These are phyloP conservation scores for Fusarium anthophilum DNA, from an alignment of 2,329 filamentous ascomycete genomes.

Conservation along the genomic window DNA sequence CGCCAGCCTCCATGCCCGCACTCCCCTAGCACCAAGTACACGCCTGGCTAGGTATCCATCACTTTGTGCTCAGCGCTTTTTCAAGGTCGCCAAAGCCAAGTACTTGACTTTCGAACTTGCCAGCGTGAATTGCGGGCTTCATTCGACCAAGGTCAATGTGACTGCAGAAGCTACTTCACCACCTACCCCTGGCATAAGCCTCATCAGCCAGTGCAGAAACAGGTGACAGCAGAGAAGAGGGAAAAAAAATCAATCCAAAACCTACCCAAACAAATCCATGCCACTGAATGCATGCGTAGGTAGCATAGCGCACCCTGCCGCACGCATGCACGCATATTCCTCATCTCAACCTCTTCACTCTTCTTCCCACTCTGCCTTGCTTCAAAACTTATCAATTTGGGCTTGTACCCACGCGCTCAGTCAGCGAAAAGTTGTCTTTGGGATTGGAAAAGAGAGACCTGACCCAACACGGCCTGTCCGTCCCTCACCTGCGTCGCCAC, in stretches of 20 bases:
- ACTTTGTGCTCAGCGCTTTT: conserved; percentile 19
- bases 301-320: conserved; percentile 41
- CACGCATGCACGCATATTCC: conserved; percentile 17
- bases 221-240: background rate
- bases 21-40: conserved; percentile 38
- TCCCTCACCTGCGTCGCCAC: conserved; percentile 42
- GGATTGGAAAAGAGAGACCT: conserved; percentile 21
- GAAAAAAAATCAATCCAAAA: conserved; percentile 4
- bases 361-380: conserved; percentile 16
- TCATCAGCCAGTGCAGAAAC: conserved; percentile 34
- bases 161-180: conserved; percentile 22
- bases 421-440: conserved; percentile 20
- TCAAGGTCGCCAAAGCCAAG: conserved; percentile 22
- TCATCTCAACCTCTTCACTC: conserved; percentile 10
- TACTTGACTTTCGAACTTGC: conserved; percentile 21
- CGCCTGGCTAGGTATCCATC: conserved; percentile 24
- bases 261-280: conserved; percentile 38
- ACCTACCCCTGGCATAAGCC: conserved; percentile 41
- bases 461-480: conserved; percentile 25
- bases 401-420: conserved; percentile 24
- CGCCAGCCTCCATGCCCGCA: conserved; percentile 42
- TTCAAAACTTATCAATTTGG: conserved; percentile 1
- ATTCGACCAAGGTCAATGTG: conserved; percentile 3
- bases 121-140: conserved; percentile 30
- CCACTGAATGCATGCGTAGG: conserved; percentile 42